Percentiles rank a stretch among this genome's conserved stretches.
These are phyloP conservation scores for Rhodotorula sp. DNA, from an alignment of 1,284 basidiomycete genomes.

Conservation along the genomic window DNA sequence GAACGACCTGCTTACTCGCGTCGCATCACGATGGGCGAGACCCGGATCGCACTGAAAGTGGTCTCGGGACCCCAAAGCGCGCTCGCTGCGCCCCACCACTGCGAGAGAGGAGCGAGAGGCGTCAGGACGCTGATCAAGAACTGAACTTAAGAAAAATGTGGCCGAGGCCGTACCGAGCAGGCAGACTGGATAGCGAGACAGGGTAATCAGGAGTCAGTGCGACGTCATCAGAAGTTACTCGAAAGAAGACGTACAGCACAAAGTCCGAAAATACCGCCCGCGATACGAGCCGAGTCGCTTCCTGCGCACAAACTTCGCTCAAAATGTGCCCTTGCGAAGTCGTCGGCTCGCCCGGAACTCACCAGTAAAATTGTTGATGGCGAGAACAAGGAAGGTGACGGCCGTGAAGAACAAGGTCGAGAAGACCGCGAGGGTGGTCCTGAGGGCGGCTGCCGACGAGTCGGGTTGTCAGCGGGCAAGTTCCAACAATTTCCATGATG, in stretches of 20 bases:
- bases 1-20: not conserved
- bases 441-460: constrained; percentile 12
- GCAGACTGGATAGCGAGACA: not conserved
- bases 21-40: not conserved
- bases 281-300: constrained; percentile 10
- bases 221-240: not conserved
- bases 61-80: not conserved
- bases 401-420: constrained; percentile 24
- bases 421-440: constrained; percentile 21
- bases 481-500: too few species aligned
- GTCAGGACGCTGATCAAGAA: not conserved
- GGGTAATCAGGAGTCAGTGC: not conserved
- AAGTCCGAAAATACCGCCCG: constrained; percentile 20
- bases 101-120: not conserved
- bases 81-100: constrained; percentile 1
- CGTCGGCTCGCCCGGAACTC: not conserved
- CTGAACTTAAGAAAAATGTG: not conserved
- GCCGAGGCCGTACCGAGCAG: not conserved
- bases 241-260: not conserved
- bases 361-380: constrained; percentile 3
- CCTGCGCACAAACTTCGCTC: not conserved
- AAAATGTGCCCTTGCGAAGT: not conserved
- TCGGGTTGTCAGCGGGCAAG: not conserved
- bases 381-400: constrained; percentile 28
- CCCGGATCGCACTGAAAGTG: not conserved